A percentile compares a stretch with the other conserved stretches of the same genome.
These are phyloP conservation scores for Metschnikowia colocasiae DNA, from an alignment of 805 yeast genomes.

Conservation along the genomic window DNA sequence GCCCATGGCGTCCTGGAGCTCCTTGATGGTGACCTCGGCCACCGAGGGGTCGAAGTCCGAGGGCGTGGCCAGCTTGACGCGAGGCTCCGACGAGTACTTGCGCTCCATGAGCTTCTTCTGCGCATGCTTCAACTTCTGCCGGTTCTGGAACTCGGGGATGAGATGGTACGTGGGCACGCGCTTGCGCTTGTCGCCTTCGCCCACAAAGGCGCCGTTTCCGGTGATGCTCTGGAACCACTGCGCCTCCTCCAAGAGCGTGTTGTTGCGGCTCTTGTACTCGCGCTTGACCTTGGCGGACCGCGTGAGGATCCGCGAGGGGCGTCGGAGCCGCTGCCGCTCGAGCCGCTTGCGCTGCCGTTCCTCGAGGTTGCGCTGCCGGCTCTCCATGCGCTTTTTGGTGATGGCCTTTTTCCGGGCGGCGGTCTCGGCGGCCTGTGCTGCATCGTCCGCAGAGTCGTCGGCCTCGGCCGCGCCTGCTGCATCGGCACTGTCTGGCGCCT, in stretches of 20 bases:
- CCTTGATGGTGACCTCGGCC: constrained; percentile 12
- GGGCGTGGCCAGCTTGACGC: constrained; percentile 5
- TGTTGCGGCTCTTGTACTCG: constrained; percentile 6
- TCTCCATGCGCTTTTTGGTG: constrained; percentile 8
- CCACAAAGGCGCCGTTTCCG: constrained; percentile 32
- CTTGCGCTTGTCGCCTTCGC: constrained; percentile 32
- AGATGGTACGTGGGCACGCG: constrained; percentile 27
- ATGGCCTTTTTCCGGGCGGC: constrained; percentile 1
- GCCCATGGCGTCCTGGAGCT: constrained; percentile 17
- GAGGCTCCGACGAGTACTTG: constrained; percentile 6
- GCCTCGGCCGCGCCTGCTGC: background rate
- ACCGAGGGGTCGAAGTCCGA: constrained; percentile 6
- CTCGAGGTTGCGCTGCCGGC: constrained; percentile 7
- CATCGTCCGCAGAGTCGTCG: background rate
- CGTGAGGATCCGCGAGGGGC: constrained; percentile 3
- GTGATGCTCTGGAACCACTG: constrained; percentile 39
- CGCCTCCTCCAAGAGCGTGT: constrained; percentile 23
- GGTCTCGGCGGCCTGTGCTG: background rate
- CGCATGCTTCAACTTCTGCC: constrained; percentile 12
- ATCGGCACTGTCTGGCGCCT: background rate
- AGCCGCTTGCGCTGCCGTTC: constrained; percentile 2
- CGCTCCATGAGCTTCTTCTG: constrained; percentile 17
- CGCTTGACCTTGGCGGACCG: constrained; percentile 1
- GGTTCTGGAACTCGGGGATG: constrained; percentile 24
- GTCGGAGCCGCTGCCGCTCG: constrained; percentile 5